Evolutionary conservation across 306 rosid genomes (phyloP).

Genomic region (Begonia fuchsioides): DNA sequence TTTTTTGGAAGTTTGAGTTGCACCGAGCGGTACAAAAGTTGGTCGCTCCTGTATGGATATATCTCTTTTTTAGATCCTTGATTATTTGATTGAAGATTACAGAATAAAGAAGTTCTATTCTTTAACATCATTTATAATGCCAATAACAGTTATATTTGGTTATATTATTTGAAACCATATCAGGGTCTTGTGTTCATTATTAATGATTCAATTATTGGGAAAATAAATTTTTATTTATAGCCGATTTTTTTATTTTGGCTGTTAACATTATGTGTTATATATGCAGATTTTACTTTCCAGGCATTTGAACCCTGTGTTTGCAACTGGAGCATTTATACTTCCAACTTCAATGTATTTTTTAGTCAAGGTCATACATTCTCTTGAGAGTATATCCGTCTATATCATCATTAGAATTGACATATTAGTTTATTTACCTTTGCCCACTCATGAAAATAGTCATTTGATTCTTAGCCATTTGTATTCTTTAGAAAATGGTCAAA

Average conservation of each 20-base stretch:
- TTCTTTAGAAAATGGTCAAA: too few relatives aligned
- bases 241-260: constrained; percentile 5
- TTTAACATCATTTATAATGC: too few relatives aligned
- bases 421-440: too few relatives aligned
- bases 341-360: constrained; percentile 78
- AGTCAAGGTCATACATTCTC: constrained; percentile 46
- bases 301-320: constrained; percentile 52
- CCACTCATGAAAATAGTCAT: not conserved
- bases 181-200: too few relatives aligned
- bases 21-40: constrained; percentile 88
- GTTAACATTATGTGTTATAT: constrained; percentile 10
- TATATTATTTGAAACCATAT: too few relatives aligned
- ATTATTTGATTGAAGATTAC: not conserved
- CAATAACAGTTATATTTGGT: too few relatives aligned
- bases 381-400: too few relatives aligned
- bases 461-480: not conserved
- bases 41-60: constrained; percentile 56
- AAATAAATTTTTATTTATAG: not conserved
- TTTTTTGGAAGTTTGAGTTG: constrained; percentile 76
- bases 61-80: constrained; percentile 12
- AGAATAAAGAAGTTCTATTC: too few relatives aligned
- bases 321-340: constrained; percentile 76
- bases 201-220: too few relatives aligned
- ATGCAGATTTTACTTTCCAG: constrained; percentile 71
- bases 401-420: too few relatives aligned